Evolutionary conservation across 352 stramenopile genomes (phyloP).

Genomic region (Pythium aristosporum): DNA sequence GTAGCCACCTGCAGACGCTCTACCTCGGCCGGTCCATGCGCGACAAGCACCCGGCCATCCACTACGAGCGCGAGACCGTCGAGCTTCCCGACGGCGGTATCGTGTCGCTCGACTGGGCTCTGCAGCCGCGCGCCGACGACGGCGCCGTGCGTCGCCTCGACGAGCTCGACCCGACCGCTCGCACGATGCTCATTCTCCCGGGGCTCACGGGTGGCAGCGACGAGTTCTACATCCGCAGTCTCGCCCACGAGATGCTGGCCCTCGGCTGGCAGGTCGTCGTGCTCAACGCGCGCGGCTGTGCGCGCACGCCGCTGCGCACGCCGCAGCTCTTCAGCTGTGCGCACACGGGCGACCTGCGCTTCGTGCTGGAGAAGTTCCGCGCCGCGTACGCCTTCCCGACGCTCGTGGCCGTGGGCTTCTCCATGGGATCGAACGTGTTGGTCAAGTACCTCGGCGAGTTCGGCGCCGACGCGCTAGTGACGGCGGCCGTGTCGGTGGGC

Average conservation of each 20-base stretch:
- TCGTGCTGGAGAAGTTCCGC: constrained; percentile 37
- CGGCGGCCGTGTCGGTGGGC: constrained; percentile 60
- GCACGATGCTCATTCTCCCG: constrained; percentile 55
- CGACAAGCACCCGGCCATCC: constrained; percentile 32
- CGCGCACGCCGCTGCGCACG: constrained; percentile 56
- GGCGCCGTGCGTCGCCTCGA: constrained; percentile 8
- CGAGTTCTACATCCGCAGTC: constrained; percentile 68
- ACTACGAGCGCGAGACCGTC: constrained; percentile 57
- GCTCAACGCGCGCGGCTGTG: constrained; percentile 69
- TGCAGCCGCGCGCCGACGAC: constrained; percentile 27
- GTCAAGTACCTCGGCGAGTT: constrained; percentile 80
- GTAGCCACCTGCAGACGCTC: constrained; percentile 50
- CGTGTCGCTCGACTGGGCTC: constrained; percentile 77
- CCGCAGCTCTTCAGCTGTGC: constrained; percentile 63
- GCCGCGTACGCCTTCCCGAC: constrained; percentile 44
- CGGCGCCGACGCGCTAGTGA: constrained; percentile 34
- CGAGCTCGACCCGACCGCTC: constrained; percentile 32
- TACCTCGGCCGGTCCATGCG: constrained; percentile 43
- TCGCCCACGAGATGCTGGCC: constrained; percentile 39
- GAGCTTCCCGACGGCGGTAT: constrained; percentile 62
- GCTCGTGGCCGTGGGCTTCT: constrained; percentile 62
- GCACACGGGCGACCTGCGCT: constrained; percentile 69
- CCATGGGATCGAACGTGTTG: constrained; percentile 71
- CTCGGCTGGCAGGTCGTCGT: constrained; percentile 69
- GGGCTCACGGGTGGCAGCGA: constrained; percentile 58